Percentiles rank a stretch among this genome's conserved stretches.
phyloP scores from a whole-genome alignment of 352 stramenopile species.

The Pythium sukuiense region DNA sequence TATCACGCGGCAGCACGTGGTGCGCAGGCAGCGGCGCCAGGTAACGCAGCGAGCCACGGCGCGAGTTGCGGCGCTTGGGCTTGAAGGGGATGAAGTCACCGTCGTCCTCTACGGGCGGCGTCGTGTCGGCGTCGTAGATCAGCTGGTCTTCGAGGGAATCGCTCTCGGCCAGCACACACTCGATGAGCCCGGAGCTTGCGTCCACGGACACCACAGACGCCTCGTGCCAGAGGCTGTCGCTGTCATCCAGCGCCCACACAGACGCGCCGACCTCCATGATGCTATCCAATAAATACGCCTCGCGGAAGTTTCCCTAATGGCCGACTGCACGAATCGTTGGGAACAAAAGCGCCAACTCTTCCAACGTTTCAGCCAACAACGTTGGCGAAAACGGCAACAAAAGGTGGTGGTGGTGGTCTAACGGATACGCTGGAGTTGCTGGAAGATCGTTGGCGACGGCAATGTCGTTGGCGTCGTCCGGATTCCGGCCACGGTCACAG shows the following conservation, averaged over 20 bases:
- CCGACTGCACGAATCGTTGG: neutral
- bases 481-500: neutral
- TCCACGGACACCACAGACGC: slow-evolving; percentile 60
- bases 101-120: slow-evolving; percentile 22
- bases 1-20: slow-evolving; percentile 58
- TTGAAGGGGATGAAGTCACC: slow-evolving; percentile 48
- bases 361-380: neutral
- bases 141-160: slow-evolving; percentile 29
- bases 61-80: slow-evolving; percentile 49
- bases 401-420: neutral
- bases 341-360: slow-evolving; percentile 1
- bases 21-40: slow-evolving; percentile 37
- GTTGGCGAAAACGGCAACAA: too few relatives aligned
- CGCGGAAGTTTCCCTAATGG: neutral
- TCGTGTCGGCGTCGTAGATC: slow-evolving; percentile 27
- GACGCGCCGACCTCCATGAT: slow-evolving; percentile 70
- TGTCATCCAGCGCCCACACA: slow-evolving; percentile 72
- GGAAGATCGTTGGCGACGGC: neutral
- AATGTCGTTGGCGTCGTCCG: slow-evolving; percentile 11
- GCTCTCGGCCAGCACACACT: slow-evolving; percentile 54
- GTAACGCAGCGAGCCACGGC: slow-evolving; percentile 42
- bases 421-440: neutral
- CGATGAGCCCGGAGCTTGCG: slow-evolving; percentile 38
- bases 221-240: slow-evolving; percentile 63
- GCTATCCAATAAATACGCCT: slow-evolving; percentile 2